Evolutionary conservation across 805 yeast genomes (phyloP).

Genomic region (Komagataella populi): DNA sequence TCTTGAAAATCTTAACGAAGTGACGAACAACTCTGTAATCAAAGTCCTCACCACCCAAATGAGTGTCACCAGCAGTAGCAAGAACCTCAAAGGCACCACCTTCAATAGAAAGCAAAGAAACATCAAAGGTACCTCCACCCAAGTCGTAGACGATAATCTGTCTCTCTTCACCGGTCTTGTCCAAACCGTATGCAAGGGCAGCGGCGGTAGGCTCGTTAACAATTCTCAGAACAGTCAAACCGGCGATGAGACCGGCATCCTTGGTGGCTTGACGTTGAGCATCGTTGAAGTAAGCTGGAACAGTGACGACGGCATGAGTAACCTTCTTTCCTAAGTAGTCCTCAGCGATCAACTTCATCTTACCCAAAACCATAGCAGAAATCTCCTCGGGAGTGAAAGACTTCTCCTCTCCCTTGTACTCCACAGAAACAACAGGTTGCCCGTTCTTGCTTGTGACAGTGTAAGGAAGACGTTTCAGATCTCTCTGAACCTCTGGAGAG

Average conservation of each 20-base stretch:
- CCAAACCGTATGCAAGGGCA: conserved; percentile 93
- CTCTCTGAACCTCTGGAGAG: conserved; percentile 69
- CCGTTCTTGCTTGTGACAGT: conserved; percentile 64
- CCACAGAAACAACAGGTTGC: conserved; percentile 81
- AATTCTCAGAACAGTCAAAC: conserved; percentile 76
- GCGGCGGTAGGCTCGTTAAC: conserved; percentile 96
- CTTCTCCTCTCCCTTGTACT: conserved; percentile 79
- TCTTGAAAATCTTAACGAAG: conserved; percentile 77
- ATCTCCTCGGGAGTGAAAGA: conserved; percentile 88
- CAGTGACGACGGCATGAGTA: conserved; percentile 85
- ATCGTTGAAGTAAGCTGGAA: conserved; percentile 88
- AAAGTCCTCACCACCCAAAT: conserved; percentile 95
- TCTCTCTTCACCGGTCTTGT: conserved; percentile 69
- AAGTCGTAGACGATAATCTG: conserved; percentile 87
- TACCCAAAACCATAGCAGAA: conserved; percentile 81
- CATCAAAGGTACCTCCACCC: conserved; percentile 98
- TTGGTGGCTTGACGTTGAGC: conserved; percentile 92
- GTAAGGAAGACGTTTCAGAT: conserved; percentile 84
- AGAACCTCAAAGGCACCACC: conserved; percentile 87
- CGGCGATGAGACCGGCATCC: conserved; percentile 89
- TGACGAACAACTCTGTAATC: conserved; percentile 83
- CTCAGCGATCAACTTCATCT: conserved; percentile 90
- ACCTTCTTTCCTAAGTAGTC: conserved; percentile 76
- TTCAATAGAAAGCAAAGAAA: conserved; percentile 74
- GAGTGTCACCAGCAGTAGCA: conserved; percentile 94